Base-by-base conservation (phyloP, 2,329 filamentous ascomycete genomes). In the Nemania diffusa region DNA sequence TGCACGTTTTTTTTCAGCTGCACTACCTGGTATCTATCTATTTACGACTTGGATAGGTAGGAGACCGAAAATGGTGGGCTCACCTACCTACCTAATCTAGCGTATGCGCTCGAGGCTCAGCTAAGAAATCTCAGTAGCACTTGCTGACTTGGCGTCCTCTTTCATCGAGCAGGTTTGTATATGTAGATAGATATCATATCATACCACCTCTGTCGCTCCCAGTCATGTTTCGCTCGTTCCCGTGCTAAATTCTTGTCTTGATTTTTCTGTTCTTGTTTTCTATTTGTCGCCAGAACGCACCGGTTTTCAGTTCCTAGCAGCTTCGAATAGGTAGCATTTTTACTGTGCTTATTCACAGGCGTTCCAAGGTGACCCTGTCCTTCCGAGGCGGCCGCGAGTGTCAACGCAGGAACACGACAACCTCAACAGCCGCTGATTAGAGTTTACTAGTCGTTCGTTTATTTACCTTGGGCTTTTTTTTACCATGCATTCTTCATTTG, bases 401-500 rank as follows among this genome's bases (percentile, higher is more conserved):
- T 26, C 32, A 20, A 56, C 48, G 20, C 27, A 26, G 8, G 61
- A 57, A 51, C 1, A 50, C 44, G 57, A 20, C 29, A 22, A 37
- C 8, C 34, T 24, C 29, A 34, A 55, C 46, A 29, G 5, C 20
- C 40, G 42, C 42, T 40, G 26, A 46, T 57, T 61, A 37, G 5
- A 27, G 20, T 52, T 65, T 34, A 8, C 24, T 17, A 24, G 46
- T 40, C 51, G 15, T 52, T 57, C 44, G 24, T 42, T 64, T 48
- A 8, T 37, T 32, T 57, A 27, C 3, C n/a, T 5, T 11, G 13
- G 52, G n/a, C n/a, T n/a, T n/a, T n/a, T n/a, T 20, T 20, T 22
- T 55, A 40, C 46, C 26, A 76, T 75, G 73, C 70, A 29, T 65
- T 42, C 34, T 48, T 69, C 57, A 22, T 57, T 32, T 50, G 50